These are phyloP conservation scores for Penicillium bialowiezense DNA, from an alignment of 495 filamentous ascomycete genomes.

Conservation along the genomic window DNA sequence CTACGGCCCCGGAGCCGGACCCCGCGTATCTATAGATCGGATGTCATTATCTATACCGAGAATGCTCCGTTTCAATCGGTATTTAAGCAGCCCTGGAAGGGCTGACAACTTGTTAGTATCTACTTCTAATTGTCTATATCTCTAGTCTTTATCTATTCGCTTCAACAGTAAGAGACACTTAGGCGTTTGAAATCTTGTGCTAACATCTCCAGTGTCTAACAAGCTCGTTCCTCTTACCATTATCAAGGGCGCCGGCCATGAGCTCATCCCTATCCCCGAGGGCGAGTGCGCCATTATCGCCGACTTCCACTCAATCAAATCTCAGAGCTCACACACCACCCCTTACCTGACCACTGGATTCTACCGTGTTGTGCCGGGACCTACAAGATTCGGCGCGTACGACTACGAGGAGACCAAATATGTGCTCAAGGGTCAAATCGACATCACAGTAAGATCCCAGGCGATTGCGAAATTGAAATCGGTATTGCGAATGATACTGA, in stretches of 20 bases:
- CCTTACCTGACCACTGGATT: conserved; percentile 6
- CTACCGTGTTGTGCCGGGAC: conserved; percentile 1
- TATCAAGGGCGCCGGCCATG: conserved; percentile 6
- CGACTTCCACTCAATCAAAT: conserved; percentile 8
- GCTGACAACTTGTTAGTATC: background rate
- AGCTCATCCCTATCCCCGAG: conserved; percentile 6
- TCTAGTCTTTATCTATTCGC: conserved; percentile 3
- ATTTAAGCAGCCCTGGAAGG: conserved; percentile 1
- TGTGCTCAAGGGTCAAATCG: conserved; percentile 6
- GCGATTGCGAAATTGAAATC: background rate
- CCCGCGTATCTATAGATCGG: conserved; percentile 1
- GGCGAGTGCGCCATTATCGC: conserved; percentile 8
- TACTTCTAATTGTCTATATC: conserved; percentile 1
- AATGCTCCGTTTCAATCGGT: conserved; percentile 5
- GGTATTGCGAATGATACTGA: conserved; percentile 3
- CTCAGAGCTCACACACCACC: conserved; percentile 4
- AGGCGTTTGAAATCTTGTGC: background rate
- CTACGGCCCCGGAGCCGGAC: conserved; percentile 6
- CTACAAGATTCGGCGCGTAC: background rate
- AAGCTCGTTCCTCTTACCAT: conserved; percentile 7
- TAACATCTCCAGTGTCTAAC: conserved; percentile 6
- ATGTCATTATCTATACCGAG: background rate
- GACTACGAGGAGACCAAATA: conserved; percentile 6
- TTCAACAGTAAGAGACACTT: conserved; percentile 1
- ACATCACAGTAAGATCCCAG: conserved; percentile 6